Evolutionary conservation across 192 early-diverging fungal genomes (phyloP).

Genomic region (Backusella liffmaniae): DNA sequence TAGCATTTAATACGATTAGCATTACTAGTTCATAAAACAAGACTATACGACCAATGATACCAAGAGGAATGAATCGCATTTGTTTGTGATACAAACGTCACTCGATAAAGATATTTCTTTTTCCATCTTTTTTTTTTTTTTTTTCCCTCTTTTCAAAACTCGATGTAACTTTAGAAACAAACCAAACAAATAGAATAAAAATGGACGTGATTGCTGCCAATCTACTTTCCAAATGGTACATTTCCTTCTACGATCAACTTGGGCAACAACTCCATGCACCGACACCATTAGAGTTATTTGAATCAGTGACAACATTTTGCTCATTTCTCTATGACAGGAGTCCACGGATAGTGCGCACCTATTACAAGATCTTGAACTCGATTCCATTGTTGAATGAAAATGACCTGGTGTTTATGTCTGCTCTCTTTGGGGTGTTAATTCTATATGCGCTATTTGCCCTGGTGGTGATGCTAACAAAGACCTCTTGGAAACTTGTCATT

Average conservation of each 20-base stretch:
- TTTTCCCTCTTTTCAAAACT: background rate
- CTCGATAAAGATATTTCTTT: background rate
- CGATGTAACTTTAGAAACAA: background rate
- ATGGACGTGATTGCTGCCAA: background rate
- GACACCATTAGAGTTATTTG: background rate
- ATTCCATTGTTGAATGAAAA: background rate
- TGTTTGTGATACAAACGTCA: background rate
- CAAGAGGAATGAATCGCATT: background rate
- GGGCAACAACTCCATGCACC: background rate
- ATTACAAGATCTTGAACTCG: background rate
- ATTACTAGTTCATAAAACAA: background rate
- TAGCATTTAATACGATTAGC: too few relatives aligned
- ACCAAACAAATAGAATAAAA: background rate
- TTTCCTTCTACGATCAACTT: background rate
- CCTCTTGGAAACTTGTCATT: background rate
- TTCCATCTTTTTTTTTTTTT: background rate
- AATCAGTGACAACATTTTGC: background rate
- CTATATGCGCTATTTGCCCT: background rate
- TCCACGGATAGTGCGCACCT: background rate
- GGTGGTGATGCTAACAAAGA: background rate
- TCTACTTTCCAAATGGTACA: constrained; percentile 7
- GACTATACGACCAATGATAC: background rate
- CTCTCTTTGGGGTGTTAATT: background rate
- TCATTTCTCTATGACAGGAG: constrained; percentile 3
- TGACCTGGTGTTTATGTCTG: background rate